Evolutionary conservation across 2,329 filamentous ascomycete genomes (phyloP).

Genomic region (Sclerotinia subarctica): DNA sequence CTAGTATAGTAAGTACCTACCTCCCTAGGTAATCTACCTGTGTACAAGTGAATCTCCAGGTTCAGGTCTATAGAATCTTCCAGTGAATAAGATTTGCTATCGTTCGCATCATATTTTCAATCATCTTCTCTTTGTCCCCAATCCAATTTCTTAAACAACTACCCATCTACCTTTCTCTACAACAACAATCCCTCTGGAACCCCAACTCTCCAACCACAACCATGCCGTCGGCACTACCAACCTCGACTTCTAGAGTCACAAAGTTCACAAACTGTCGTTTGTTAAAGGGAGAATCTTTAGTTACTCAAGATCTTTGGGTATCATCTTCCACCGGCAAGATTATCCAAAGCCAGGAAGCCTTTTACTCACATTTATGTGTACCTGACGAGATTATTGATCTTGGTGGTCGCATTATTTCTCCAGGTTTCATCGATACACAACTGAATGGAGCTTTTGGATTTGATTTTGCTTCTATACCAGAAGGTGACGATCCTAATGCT

Average conservation of each 20-base stretch:
- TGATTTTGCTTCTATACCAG: constrained; percentile 79
- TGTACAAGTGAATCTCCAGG: background rate
- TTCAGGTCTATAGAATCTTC: background rate
- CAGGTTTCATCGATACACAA: constrained; percentile 87
- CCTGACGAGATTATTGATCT: constrained; percentile 78
- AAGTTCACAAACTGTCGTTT: constrained; percentile 88
- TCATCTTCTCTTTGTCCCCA: constrained; percentile 7
- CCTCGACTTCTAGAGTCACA: constrained; percentile 57
- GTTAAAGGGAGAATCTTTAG: constrained; percentile 61
- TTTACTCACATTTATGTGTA: constrained; percentile 64
- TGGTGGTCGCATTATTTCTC: constrained; percentile 75
- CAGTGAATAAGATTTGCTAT: constrained; percentile 12
- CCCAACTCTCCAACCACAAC: constrained; percentile 35
- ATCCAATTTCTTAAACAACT: background rate
- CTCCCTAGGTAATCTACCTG: background rate
- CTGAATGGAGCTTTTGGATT: constrained; percentile 91
- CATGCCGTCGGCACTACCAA: constrained; percentile 39
- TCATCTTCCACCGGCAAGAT: constrained; percentile 79
- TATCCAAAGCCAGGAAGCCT: constrained; percentile 63
- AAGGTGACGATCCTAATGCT: constrained; percentile 59
- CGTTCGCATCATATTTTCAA: background rate
- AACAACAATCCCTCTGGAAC: background rate
- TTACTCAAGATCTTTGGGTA: constrained; percentile 84
- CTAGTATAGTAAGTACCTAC: background rate
- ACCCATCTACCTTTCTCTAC: constrained; percentile 1